Percentiles rank a stretch among this genome's conserved stretches.
Conservation (phyloP, 2,329 filamentous ascomycete genomes). For the Scedosporium aurantiacum region DNA sequence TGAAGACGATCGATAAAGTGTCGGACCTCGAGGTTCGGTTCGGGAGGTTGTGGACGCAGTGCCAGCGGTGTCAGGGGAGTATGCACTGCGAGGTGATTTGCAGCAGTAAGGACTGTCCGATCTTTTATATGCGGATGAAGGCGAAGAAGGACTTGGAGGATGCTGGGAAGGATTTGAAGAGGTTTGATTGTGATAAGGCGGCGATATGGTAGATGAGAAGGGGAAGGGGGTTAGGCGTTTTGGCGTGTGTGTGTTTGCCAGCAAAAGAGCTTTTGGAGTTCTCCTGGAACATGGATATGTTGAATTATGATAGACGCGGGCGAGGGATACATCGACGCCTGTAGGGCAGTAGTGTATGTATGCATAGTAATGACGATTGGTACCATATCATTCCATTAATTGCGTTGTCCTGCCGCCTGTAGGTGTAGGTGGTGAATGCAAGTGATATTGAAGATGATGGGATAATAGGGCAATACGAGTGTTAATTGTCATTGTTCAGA, state of each 20-base stretch:
- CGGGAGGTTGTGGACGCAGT: slow-evolving; percentile 91
- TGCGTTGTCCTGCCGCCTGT: too few species aligned
- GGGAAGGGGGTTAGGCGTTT: background rate
- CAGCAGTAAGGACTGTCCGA: slow-evolving; percentile 89
- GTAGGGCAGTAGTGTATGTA: too few species aligned
- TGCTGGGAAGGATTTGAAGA: slow-evolving; percentile 73
- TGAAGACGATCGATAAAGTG: slow-evolving; percentile 76
- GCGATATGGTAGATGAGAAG: slow-evolving; percentile 39
- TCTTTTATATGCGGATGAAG: slow-evolving; percentile 99
- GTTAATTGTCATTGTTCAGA: too few species aligned
- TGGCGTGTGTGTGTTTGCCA: background rate
- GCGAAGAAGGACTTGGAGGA: slow-evolving; percentile 98
- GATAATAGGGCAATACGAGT: too few species aligned
- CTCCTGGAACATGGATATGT: too few species aligned
- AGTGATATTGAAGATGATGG: too few species aligned
- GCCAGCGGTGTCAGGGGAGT: slow-evolving; percentile 92
- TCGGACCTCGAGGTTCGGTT: slow-evolving; percentile 91
- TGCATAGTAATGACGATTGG: too few species aligned
- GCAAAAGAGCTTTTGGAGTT: too few species aligned
- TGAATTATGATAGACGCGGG: too few species aligned
- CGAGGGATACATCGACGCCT: too few species aligned
- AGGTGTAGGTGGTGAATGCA: too few species aligned
- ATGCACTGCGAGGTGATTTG: slow-evolving; percentile 99
- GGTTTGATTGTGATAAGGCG: slow-evolving; percentile 80
- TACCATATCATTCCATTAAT: too few species aligned